These are phyloP conservation scores for Phytophthora palmivora DNA, from an alignment of 352 stramenopile genomes.

Conservation along the genomic window DNA sequence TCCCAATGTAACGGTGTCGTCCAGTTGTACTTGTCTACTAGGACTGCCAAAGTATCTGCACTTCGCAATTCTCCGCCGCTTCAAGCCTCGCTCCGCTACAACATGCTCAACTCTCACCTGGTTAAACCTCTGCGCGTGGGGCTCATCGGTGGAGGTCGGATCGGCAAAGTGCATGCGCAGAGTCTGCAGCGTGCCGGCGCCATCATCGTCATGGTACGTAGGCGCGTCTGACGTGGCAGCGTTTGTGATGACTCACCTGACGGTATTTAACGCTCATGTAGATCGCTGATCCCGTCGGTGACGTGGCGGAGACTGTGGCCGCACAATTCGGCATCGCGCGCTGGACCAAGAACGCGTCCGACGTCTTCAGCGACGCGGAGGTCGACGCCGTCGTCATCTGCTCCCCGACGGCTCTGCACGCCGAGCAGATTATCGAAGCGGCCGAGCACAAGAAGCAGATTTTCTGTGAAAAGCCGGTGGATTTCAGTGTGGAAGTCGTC, in stretches of 20 bases:
- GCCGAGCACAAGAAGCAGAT: constrained; percentile 94
- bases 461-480: constrained; percentile 96
- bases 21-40: constrained; percentile 25
- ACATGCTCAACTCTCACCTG: constrained; percentile 45
- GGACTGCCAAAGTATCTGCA: constrained; percentile 17
- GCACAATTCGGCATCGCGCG: constrained; percentile 55
- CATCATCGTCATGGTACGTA: constrained; percentile 45
- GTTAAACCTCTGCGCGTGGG: constrained; percentile 56
- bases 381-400: constrained; percentile 97
- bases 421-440: constrained; percentile 94
- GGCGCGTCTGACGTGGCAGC: background rate
- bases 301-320: constrained; percentile 31
- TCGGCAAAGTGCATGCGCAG: constrained; percentile 69
- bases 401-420: constrained; percentile 93
- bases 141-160: constrained; percentile 72
- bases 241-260: constrained; percentile 5
- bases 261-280: no score
- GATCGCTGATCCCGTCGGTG: constrained; percentile 50
- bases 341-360: constrained; percentile 73
- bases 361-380: constrained; percentile 93
- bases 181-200: constrained; percentile 54
- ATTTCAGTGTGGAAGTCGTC: constrained; percentile 80
- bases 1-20: constrained; percentile 16
- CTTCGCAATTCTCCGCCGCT: constrained; percentile 19
- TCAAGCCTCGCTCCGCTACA: no score